phyloP scores from a whole-genome alignment of 2,329 filamentous ascomycete genomes.

The Cladosporium sp. region DNA sequence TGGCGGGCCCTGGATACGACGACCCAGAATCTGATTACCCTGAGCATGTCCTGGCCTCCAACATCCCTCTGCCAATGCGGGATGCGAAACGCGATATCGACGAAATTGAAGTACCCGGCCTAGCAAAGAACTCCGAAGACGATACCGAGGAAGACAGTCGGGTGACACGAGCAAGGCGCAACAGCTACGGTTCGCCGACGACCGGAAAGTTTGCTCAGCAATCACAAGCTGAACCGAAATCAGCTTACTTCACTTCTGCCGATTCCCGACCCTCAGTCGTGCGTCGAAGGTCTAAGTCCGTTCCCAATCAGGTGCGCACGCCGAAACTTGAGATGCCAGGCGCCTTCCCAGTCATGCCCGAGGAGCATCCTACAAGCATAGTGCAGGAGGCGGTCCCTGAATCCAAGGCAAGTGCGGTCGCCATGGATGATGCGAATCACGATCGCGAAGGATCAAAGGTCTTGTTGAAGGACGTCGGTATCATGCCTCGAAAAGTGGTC shows the following conservation, averaged over 20 bases:
- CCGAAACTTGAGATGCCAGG: constrained; percentile 16
- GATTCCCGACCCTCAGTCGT: constrained; percentile 16
- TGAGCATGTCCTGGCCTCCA: constrained; percentile 46
- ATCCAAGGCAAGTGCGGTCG: neutral
- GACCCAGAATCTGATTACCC: constrained; percentile 34
- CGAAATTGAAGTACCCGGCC: constrained; percentile 75
- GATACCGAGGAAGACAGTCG: constrained; percentile 44
- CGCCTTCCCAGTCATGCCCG: constrained; percentile 15
- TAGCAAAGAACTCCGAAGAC: constrained; percentile 56
- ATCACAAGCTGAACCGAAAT: constrained; percentile 15
- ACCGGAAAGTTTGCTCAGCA: constrained; percentile 9
- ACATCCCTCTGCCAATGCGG: constrained; percentile 64
- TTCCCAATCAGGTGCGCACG: constrained; percentile 19
- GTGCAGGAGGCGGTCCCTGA: neutral
- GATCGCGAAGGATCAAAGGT: constrained; percentile 2
- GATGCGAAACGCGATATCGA: constrained; percentile 63
- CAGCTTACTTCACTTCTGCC: constrained; percentile 11
- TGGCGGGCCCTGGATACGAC: constrained; percentile 17
- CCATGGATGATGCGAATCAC: neutral
- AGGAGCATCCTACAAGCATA: neutral
- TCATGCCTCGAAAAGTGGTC: neutral
- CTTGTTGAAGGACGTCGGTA: neutral
- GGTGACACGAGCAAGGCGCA: constrained; percentile 17
- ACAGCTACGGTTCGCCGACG: constrained; percentile 19
- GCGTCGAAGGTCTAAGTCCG: constrained; percentile 23